Base-by-base conservation (phyloP, 129 eudicot genomes). In the Mikania micrantha region DNA sequence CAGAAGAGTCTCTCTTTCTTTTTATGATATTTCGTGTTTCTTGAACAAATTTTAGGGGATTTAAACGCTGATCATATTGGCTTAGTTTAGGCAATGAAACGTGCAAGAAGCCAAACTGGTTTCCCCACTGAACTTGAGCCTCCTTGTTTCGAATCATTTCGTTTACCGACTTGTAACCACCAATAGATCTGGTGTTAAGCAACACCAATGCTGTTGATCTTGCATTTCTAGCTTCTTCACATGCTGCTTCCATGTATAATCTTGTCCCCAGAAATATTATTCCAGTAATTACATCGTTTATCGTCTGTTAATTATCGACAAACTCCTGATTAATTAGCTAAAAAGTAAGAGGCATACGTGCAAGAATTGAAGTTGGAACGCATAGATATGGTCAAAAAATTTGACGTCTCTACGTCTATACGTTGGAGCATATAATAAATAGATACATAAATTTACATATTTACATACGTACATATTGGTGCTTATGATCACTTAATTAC, bases 211-310 rank as follows among this genome's bases (percentile, higher is more conserved):
- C 95, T 0, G 91, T 85, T 0, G 88, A 76, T 20, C 71, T 69
- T 72, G 91, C 80, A 31, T 78, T 75, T 57, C 63, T 69, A 20
- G 57, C 36, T 7, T 79, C 77, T 0, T 57, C 53, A 29, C 67
- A 77, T 60, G 69, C 67, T 41, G 41, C 84, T 77, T 84, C 74
- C 96, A 92, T 92, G 85, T 92, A 92, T 17, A 88, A 36, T 64
- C 98, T 74, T 4, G 78, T 78, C 45, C 96, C 98, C 50, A 79
- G 45, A 53, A 85, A 81, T 11, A 92, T 15, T 54, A 80, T 80
- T 16, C 96, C 96, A 0, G 80, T 73, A 16, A 92, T 71, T 21
- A 92, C 91, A n/a, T 86, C 98, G n/a, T 92, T 92, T 78, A 92
- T 76, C 0, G 96, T 88, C 98, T 92, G 86, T 63, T 53, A 3